Evolutionary conservation across 805 yeast species (phyloP).

Genomic region (Yarrowia sp.): DNA sequence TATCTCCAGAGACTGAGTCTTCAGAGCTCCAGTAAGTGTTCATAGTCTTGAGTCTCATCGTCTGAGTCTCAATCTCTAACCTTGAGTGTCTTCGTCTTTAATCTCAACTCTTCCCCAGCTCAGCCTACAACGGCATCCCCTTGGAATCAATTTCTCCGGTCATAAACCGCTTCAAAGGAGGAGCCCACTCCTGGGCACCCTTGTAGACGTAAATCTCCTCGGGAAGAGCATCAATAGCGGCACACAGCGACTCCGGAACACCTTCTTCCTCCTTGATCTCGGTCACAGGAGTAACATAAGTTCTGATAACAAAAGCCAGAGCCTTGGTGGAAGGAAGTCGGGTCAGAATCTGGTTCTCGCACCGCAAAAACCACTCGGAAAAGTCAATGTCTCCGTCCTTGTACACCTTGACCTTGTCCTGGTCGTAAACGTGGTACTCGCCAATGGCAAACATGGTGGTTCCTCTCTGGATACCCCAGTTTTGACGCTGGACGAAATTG

Average conservation of each 20-base stretch:
- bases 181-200: slow-evolving; percentile 64
- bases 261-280: slow-evolving; percentile 47
- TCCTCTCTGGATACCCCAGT: slow-evolving; percentile 70
- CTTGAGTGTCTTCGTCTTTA: no score
- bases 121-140: background rate
- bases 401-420: slow-evolving; percentile 39
- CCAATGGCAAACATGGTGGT: slow-evolving; percentile 47
- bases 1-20: no score
- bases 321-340: slow-evolving; percentile 50
- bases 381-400: slow-evolving; percentile 43
- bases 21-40: no score
- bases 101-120: no score
- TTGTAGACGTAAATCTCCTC: slow-evolving; percentile 59
- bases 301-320: slow-evolving; percentile 52
- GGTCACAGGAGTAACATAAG: slow-evolving; percentile 54
- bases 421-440: slow-evolving; percentile 44
- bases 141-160: background rate
- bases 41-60: no score
- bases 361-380: slow-evolving; percentile 52
- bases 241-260: slow-evolving; percentile 48
- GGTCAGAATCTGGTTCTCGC: slow-evolving; percentile 57
- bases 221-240: slow-evolving; percentile 64
- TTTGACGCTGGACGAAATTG: slow-evolving; percentile 58
- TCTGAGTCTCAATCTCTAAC: no score
- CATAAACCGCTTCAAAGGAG: slow-evolving; percentile 45